Evolutionary conservation across 495 filamentous ascomycete species (phyloP), one percentile per base, ranked within the genome.

Genomic region (Pseudomonodictys pantanalensis): DNA sequence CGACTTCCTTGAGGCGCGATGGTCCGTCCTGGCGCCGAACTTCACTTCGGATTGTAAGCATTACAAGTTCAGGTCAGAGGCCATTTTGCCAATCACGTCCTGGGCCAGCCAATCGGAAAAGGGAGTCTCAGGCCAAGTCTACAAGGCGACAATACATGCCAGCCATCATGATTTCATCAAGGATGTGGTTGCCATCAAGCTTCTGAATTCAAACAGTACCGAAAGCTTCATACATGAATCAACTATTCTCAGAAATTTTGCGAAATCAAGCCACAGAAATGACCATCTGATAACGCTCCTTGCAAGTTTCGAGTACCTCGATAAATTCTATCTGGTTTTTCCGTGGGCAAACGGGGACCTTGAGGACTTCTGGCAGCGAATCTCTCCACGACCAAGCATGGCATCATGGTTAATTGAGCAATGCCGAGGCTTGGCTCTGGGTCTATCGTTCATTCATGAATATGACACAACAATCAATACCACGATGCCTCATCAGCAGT

Each of bases 301-400:
- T 18, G 59, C 59, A n/a, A 56, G 42, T 18, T 62, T 29, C 41
- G 9, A 51, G 35, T 25, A 51, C n/a, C 29, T 43, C 17, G 23
- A 32, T 3, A 56, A 30, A 26, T 56, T 41, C 26, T 52, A 62
- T 46, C 32, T 62, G n/a, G 26, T 62, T 2, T 49, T 62, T n/a
- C 59, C 59, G 18, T 54, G 51, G 17, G 59, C 59, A 2, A 38
- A 56, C 39, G 52, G 43, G 10, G 45, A 62, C 35, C 44, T 62
- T 17, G 10, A 24, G 35, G 11, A 24, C 35, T 62, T 50, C 28
- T 62, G 59, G 59, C 25, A 20, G 8, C 12, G 5, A 22, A 26
- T 11, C 12, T 12, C 48, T 12, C 4, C 32, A 2, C 57, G 47
- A 23, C 6, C n/a, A 3, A 25, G 17, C 38, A 23, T 48, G 20